These are phyloP conservation scores for Leccinum variicolor DNA, from an alignment of 768 basidiomycete genomes.

Conservation along the genomic window DNA sequence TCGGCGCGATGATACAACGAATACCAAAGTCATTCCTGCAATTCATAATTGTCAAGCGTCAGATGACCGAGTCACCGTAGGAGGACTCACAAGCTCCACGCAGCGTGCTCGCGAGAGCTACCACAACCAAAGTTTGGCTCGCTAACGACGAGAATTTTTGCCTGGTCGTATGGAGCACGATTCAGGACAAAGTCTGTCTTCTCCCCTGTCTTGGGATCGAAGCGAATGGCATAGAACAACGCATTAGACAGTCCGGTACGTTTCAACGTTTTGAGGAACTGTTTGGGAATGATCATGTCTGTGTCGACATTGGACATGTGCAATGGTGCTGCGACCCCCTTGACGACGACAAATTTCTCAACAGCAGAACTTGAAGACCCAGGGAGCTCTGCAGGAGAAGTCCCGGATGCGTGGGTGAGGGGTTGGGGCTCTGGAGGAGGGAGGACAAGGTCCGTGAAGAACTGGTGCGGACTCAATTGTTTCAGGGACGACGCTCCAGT, in stretches of 20 bases:
- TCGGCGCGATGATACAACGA: conserved; percentile 81
- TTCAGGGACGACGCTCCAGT: conserved; percentile 59
- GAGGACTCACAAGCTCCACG: conserved; percentile 71
- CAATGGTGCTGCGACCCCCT: conserved; percentile 77
- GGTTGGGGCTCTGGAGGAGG: conserved; percentile 50
- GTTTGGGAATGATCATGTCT: conserved; percentile 93
- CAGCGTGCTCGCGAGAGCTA: conserved; percentile 88
- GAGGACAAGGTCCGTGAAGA: conserved; percentile 67
- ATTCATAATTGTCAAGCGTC: background rate
- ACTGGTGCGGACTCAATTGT: conserved; percentile 66
- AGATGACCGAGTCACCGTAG: background rate
- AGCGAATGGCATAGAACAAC: conserved; percentile 78
- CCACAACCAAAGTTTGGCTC: conserved; percentile 92
- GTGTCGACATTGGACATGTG: conserved; percentile 87
- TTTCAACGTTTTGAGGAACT: conserved; percentile 90
- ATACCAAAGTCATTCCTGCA: conserved; percentile 86
- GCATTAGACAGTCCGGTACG: conserved; percentile 83
- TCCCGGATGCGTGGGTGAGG: conserved; percentile 31
- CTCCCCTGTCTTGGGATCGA: conserved; percentile 71
- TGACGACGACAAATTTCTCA: conserved; percentile 64
- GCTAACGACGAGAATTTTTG: conserved; percentile 79
- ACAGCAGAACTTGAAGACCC: conserved; percentile 45
- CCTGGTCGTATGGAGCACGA: conserved; percentile 67
- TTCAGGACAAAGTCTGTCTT: conserved; percentile 87
- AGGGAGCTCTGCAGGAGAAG: conserved; percentile 33